These are phyloP conservation scores for Haematococcus lacustris DNA, from an alignment of 139 green algal genomes.

Conservation along the genomic window DNA sequence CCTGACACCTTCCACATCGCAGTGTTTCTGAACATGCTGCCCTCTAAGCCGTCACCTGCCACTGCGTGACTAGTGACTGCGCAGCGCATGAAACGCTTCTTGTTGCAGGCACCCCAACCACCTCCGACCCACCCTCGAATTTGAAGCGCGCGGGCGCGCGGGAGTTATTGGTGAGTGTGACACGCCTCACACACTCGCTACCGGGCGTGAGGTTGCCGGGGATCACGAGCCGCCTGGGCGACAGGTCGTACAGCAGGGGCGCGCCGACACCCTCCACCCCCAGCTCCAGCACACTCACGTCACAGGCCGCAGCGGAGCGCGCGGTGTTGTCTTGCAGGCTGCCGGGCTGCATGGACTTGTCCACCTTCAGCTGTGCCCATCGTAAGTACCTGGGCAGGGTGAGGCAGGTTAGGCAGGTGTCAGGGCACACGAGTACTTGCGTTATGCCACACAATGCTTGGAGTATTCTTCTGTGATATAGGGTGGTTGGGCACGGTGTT, in stretches of 20 bases:
- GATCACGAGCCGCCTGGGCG: conserved; percentile 14
- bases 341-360: conserved; percentile 12
- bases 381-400: conserved; percentile 17
- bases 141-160: conserved; percentile 16
- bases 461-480: too few relatives aligned
- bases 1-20: too few relatives aligned
- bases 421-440: too few relatives aligned
- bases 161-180: conserved; percentile 26
- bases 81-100: too few relatives aligned
- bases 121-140: neutral
- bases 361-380: conserved; percentile 31
- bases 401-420: too few relatives aligned
- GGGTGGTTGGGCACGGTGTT: too few relatives aligned
- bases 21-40: too few relatives aligned
- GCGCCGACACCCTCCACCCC: conserved; percentile 34
- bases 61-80: neutral
- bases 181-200: neutral
- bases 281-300: conserved; percentile 35
- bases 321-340: neutral
- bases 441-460: too few relatives aligned
- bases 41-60: neutral
- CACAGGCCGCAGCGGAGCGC: neutral
- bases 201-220: conserved; percentile 24
- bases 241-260: conserved; percentile 12
- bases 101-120: neutral